phyloP scores from a whole-genome alignment of 305 asterid species.

The Fraxinus platypoda region DNA sequence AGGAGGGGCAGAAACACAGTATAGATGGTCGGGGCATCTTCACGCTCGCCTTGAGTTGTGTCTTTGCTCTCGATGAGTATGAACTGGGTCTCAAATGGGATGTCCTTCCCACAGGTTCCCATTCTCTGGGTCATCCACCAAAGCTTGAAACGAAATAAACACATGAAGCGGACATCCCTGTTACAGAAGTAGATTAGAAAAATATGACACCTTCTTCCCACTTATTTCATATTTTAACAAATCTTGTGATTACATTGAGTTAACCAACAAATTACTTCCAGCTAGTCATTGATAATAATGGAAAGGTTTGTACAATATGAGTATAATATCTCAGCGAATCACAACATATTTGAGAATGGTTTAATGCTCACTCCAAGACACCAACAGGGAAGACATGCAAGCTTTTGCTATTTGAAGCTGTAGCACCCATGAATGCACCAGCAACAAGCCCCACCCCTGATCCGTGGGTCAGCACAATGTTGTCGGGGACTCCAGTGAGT shows the following conservation, averaged over 20 bases:
- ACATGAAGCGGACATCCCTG: slow-evolving; percentile 89
- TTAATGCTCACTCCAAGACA: slow-evolving; percentile 71
- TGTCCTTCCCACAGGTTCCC: slow-evolving; percentile 89
- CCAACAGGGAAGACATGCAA: slow-evolving; percentile 89
- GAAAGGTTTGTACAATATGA: not conserved
- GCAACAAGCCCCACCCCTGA: slow-evolving; percentile 71
- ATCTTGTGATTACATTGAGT: not conserved
- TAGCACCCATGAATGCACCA: slow-evolving; percentile 96
- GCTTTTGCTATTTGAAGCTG: slow-evolving; percentile 73
- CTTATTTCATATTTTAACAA: not conserved
- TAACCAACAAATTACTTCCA: not conserved
- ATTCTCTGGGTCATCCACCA: slow-evolving; percentile 99
- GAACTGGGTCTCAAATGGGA: slow-evolving; percentile 95
- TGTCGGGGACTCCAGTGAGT: slow-evolving; percentile 76
- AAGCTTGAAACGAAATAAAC: slow-evolving; percentile 94
- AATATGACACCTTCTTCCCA: not conserved
- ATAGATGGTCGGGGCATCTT: slow-evolving; percentile 60
- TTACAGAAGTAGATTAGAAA: slow-evolving; percentile 16
- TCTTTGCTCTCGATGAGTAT: slow-evolving; percentile 92
- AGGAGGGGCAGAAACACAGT: slow-evolving; percentile 85
- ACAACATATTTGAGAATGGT: not conserved
- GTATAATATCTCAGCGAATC: not conserved
- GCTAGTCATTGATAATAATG: not conserved
- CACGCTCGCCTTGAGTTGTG: slow-evolving; percentile 48
- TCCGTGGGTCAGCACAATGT: slow-evolving; percentile 77